A percentile compares a stretch with the other conserved stretches of the same genome.
These are phyloP conservation scores for Irpex lacteus DNA, from an alignment of 1,284 basidiomycete genomes.

Conservation along the genomic window DNA sequence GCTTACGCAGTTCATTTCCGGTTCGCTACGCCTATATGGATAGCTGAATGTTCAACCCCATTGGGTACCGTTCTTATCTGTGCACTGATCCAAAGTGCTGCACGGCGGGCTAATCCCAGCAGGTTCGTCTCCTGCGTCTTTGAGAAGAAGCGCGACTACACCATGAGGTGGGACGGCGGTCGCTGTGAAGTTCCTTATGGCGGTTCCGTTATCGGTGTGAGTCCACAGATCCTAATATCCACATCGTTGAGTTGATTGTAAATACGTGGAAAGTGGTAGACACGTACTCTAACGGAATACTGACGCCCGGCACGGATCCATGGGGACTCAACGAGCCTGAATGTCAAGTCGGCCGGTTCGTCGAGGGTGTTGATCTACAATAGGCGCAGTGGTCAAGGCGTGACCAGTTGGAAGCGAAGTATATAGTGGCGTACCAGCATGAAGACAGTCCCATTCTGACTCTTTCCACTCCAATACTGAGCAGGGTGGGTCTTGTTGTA, in stretches of 20 bases:
- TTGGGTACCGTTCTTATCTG: slow-evolving; percentile 24
- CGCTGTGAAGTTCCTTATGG: slow-evolving; percentile 60
- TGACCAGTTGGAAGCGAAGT: too few species aligned
- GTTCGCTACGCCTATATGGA: too few species aligned
- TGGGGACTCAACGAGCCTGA: slow-evolving; percentile 65
- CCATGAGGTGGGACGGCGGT: slow-evolving; percentile 56
- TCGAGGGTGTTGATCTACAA: slow-evolving; percentile 31
- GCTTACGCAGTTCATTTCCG: too few species aligned
- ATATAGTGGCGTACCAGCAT: slow-evolving; percentile 20
- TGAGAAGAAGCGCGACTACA: slow-evolving; percentile 63
- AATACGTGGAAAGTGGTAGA: too few species aligned
- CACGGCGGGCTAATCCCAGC: slow-evolving; percentile 35
- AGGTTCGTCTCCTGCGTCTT: slow-evolving; percentile 67
- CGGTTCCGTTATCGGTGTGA: slow-evolving; percentile 28
- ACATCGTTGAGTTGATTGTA: too few species aligned
- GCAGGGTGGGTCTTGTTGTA: slow-evolving; percentile 44
- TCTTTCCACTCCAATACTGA: slow-evolving; percentile 52
- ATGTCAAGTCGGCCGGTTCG: slow-evolving; percentile 53
- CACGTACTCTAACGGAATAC: slow-evolving; percentile 45
- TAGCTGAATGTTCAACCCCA: background rate
- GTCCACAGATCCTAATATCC: background rate
- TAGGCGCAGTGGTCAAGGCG: too few species aligned
- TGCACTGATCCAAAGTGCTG: slow-evolving; percentile 21
- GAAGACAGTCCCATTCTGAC: slow-evolving; percentile 43
- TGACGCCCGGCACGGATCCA: slow-evolving; percentile 66